phyloP scores from a whole-genome alignment of 164 flowering plant genomes.

The Pachysandra terminalis region DNA sequence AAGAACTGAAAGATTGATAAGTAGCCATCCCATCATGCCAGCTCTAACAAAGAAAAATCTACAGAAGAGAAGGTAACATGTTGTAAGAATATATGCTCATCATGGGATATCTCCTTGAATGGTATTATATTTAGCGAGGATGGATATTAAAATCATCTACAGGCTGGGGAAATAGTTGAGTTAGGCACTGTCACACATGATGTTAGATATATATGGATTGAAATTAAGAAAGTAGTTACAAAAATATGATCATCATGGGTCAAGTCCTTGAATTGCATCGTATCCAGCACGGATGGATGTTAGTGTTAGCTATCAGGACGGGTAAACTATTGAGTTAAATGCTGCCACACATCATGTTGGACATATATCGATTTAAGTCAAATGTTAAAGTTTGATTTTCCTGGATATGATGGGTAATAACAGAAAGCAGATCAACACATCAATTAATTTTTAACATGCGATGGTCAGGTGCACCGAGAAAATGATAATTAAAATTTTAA shows the following conservation, averaged over 20 bases:
- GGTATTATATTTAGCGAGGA: background rate
- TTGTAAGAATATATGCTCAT: background rate
- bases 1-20: slow-evolving; percentile 87
- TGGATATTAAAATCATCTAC: background rate
- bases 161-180: background rate
- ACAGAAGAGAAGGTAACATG: slow-evolving; percentile 18
- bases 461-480: background rate
- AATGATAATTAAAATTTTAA: too few species aligned
- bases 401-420: too few species aligned
- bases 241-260: background rate
- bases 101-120: background rate
- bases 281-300: too few species aligned
- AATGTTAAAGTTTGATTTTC: too few species aligned
- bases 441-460: background rate
- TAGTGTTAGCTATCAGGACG: too few species aligned
- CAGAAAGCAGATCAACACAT: background rate
- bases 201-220: background rate
- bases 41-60: slow-evolving; percentile 99
- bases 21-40: slow-evolving; percentile 99
- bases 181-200: background rate
- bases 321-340: too few species aligned
- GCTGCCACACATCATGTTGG: too few species aligned
- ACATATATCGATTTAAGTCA: too few species aligned
- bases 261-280: too few species aligned
- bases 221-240: background rate